A percentile compares a stretch with the other conserved stretches of the same genome.
These are phyloP conservation scores for Retiboletus flavoniger DNA, from an alignment of 1,284 basidiomycete species.

Conservation along the genomic window DNA sequence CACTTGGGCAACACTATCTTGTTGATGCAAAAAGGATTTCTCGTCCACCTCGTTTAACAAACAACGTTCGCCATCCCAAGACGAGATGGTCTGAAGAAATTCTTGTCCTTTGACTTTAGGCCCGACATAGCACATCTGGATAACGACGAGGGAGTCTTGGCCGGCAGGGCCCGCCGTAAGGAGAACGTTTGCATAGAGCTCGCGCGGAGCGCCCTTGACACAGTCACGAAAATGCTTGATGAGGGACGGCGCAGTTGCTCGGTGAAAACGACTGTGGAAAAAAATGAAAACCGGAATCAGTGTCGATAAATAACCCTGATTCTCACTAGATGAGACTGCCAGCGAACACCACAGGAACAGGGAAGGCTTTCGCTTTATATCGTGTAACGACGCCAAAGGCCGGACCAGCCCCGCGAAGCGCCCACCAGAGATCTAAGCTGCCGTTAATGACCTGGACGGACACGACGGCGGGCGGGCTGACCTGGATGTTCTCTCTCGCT, in stretches of 20 bases:
- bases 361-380: conserved; percentile 83
- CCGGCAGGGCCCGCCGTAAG: conserved; percentile 84
- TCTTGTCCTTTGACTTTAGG: conserved; percentile 71
- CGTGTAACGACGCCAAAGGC: conserved; percentile 84
- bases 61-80: conserved; percentile 81
- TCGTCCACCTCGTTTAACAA: conserved; percentile 87
- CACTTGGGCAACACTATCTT: conserved; percentile 87
- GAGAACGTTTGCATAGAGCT: conserved; percentile 86
- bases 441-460: neutral
- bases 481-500: conserved; percentile 67
- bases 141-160: conserved; percentile 80
- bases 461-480: conserved; percentile 29
- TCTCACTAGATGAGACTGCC: conserved; percentile 87
- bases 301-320: conserved; percentile 9
- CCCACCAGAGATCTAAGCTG: conserved; percentile 81
- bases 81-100: conserved; percentile 77
- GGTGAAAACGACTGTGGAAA: conserved; percentile 71
- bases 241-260: conserved; percentile 78
- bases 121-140: conserved; percentile 87
- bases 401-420: conserved; percentile 80
- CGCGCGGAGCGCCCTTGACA: conserved; percentile 80
- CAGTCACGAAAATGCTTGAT: conserved; percentile 92
- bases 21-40: conserved; percentile 84
- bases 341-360: conserved; percentile 84
- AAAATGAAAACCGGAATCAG: neutral